A percentile compares a stretch with the other conserved stretches of the same genome.
These are phyloP conservation scores for Pinus albicaulis DNA, from an alignment of 75 land plant genomes.

Conservation along the genomic window DNA sequence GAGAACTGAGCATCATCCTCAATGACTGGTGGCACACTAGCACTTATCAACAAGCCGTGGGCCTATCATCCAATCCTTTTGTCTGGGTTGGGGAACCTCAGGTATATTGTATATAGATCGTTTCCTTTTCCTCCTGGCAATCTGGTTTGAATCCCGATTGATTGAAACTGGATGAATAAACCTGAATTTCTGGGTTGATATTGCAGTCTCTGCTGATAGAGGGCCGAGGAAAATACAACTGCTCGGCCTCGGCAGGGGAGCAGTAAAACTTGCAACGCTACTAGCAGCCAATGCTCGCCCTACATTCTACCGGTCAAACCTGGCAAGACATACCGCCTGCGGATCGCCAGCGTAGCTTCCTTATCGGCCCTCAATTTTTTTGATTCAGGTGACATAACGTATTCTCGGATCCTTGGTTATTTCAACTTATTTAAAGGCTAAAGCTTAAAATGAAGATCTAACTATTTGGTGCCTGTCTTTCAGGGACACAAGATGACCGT, in stretches of 20 bases:
- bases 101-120: too few relatives aligned
- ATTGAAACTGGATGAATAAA: too few relatives aligned
- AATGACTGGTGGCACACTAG: slow-evolving; percentile 84
- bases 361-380: slow-evolving; percentile 61
- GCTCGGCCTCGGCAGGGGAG: slow-evolving; percentile 52
- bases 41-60: slow-evolving; percentile 58
- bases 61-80: slow-evolving; percentile 49
- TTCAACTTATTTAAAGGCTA: too few relatives aligned
- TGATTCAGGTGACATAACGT: slow-evolving; percentile 27
- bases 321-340: slow-evolving; percentile 66
- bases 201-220: slow-evolving; percentile 69
- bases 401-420: too few relatives aligned
- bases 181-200: too few relatives aligned
- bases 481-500: slow-evolving; percentile 78
- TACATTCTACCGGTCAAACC: slow-evolving; percentile 50
- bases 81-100: slow-evolving; percentile 77
- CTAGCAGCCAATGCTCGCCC: slow-evolving; percentile 43
- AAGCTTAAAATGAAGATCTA: too few relatives aligned
- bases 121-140: too few relatives aligned
- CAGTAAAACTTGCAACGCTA: slow-evolving; percentile 17
- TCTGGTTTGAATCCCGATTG: too few relatives aligned
- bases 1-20: slow-evolving; percentile 61
- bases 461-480: too few relatives aligned
- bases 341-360: slow-evolving; percentile 77
- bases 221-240: slow-evolving; percentile 75